phyloP scores from a whole-genome alignment of 2,329 filamentous ascomycete species.

The Sordariomycetes sp. region DNA sequence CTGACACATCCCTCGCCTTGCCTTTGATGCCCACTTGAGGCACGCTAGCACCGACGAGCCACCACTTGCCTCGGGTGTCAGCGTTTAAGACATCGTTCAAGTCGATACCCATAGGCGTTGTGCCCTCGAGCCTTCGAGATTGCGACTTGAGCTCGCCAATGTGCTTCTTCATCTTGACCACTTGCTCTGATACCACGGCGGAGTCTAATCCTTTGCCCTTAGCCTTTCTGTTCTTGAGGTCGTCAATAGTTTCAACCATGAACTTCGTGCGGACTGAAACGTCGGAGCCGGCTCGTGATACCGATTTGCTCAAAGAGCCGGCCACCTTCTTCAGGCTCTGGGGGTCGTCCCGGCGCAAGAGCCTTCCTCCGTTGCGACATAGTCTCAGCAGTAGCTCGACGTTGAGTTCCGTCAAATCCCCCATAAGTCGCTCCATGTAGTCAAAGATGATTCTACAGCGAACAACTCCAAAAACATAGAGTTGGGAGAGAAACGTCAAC shows the following conservation, averaged over 20 bases:
- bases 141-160: conserved; percentile 64
- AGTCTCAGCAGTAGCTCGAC: conserved; percentile 82
- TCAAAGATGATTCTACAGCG: conserved; percentile 81
- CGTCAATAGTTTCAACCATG: conserved; percentile 94
- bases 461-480: conserved; percentile 89
- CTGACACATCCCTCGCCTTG: no score
- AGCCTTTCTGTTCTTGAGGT: conserved; percentile 87
- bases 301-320: conserved; percentile 62
- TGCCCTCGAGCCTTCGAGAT: conserved; percentile 54
- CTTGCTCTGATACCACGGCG: conserved; percentile 68
- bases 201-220: conserved; percentile 67
- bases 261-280: conserved; percentile 86
- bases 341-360: conserved; percentile 82
- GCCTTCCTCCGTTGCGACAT: conserved; percentile 71
- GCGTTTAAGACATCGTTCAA: conserved; percentile 74
- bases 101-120: conserved; percentile 73
- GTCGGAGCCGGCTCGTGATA: conserved; percentile 56
- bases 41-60: conserved; percentile 96
- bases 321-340: conserved; percentile 85
- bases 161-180: conserved; percentile 79
- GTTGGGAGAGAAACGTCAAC: conserved; percentile 70
- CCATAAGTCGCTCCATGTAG: conserved; percentile 71
- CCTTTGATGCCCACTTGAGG: conserved; percentile 13
- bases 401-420: conserved; percentile 70
- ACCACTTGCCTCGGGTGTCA: conserved; percentile 92